Conservation (phyloP, 306 rosid species). For the Cercis canadensis region DNA sequence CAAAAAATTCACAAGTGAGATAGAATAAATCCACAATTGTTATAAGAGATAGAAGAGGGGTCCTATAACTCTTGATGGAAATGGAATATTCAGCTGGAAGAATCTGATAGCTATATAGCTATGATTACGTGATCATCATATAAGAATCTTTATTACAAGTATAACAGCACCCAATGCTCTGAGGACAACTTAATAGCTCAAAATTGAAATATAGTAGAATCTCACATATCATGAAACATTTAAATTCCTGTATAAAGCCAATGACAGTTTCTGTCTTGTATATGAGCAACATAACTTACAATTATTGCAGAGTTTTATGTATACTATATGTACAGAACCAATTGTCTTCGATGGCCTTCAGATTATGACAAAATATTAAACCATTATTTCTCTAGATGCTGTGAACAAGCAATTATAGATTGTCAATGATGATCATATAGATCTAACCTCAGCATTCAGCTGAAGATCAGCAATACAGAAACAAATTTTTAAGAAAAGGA, state of each 20-base stretch:
- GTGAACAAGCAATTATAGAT: not conserved
- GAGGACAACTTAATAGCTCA: conserved; percentile 4
- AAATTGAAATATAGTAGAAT: not conserved
- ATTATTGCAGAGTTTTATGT: not conserved
- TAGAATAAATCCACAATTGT: not conserved
- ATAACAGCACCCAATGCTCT: conserved; percentile 1
- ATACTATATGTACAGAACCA: not conserved
- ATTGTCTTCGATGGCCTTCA: not conserved
- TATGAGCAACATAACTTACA: not conserved
- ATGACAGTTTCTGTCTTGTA: not conserved
- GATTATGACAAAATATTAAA: conserved; percentile 22
- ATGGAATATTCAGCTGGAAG: conserved; percentile 19
- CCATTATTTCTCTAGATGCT: not conserved
- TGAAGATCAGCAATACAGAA: conserved; percentile 8
- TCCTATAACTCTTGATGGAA: not conserved
- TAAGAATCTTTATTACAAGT: conserved; percentile 3
- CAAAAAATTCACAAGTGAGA: not conserved
- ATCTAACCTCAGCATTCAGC: conserved; percentile 5
- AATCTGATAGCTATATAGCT: conserved; percentile 17
- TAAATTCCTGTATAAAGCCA: not conserved
- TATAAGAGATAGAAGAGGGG: too few species aligned
- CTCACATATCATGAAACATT: not conserved
- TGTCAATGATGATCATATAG: not conserved
- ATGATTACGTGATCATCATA: not conserved
- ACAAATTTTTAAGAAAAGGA: not conserved